phyloP scores from a whole-genome alignment of 2,329 filamentous ascomycete species.

The Trichoderma guizhouense region DNA sequence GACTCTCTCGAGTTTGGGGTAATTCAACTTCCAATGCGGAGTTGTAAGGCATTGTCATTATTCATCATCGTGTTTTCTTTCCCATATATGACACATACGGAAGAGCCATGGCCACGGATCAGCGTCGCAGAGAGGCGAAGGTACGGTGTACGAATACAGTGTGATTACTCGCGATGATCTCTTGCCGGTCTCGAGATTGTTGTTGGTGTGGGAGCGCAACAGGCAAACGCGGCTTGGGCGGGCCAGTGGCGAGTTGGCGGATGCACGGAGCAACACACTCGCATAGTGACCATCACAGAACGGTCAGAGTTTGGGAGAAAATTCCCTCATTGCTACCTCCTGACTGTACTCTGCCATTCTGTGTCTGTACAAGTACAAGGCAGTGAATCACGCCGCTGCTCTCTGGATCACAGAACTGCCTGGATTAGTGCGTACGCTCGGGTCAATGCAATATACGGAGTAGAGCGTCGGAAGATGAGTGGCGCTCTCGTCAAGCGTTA shows the following conservation, averaged over 20 bases:
- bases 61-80: background rate
- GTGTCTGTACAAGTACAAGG: background rate
- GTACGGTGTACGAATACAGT: background rate
- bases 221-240: constrained; percentile 12
- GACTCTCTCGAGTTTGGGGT: background rate
- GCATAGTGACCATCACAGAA: background rate
- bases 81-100: background rate
- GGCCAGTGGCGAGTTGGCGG: constrained; percentile 14
- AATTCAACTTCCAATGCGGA: background rate
- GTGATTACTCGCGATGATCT: background rate
- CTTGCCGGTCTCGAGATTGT: background rate
- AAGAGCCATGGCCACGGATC: background rate
- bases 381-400: background rate
- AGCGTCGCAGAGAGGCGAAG: background rate
- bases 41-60: background rate
- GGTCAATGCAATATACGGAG: background rate
- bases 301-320: background rate
- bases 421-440: background rate
- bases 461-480: background rate
- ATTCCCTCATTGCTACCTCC: constrained; percentile 3
- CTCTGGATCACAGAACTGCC: background rate
- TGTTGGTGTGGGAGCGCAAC: constrained; percentile 10
- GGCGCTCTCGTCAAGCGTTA: background rate
- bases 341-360: too few species aligned
- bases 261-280: constrained; percentile 10